These are phyloP conservation scores for Aspergillus coremiiformis DNA, from an alignment of 495 filamentous ascomycete species.

Conservation along the genomic window DNA sequence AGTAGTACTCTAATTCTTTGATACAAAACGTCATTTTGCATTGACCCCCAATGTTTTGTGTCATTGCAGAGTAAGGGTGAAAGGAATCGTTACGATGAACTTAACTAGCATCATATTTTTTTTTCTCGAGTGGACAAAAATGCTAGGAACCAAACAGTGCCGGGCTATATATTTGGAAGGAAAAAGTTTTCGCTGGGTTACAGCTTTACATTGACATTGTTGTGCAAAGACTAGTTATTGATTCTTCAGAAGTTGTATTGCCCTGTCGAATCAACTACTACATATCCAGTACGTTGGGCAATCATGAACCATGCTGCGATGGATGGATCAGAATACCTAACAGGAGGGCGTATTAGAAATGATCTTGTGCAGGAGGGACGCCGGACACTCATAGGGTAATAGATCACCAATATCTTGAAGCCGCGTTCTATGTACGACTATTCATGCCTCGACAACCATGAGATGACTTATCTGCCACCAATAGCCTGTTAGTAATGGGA, in stretches of 20 bases:
- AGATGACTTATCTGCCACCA: conserved; percentile 11
- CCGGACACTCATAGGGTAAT: conserved; percentile 1
- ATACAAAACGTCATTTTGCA: too few relatives aligned
- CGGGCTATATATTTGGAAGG: not conserved
- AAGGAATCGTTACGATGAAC: not conserved
- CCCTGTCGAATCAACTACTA: not conserved
- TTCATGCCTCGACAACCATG: conserved; percentile 3
- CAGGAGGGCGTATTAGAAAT: conserved; percentile 6
- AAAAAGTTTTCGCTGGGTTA: not conserved
- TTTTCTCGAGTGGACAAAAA: not conserved
- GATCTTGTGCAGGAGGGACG: not conserved
- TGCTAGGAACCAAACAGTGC: too few relatives aligned
- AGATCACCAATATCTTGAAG: conserved; percentile 4
- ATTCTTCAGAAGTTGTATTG: not conserved
- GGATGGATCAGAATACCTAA: conserved; percentile 4
- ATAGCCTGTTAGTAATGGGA: conserved; percentile 11
- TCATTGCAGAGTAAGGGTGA: not conserved
- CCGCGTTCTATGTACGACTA: conserved; percentile 4
- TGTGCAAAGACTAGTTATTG: not conserved
- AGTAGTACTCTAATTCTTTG: too few relatives aligned
- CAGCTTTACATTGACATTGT: not conserved
- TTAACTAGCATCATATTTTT: too few relatives aligned
- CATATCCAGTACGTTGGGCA: not conserved
- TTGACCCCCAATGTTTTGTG: too few relatives aligned
- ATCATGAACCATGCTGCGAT: not conserved